A percentile compares a stretch with the other conserved stretches of the same genome.
Conservation (phyloP, 345 rosid genomes). For the Acer yangbiense region DNA sequence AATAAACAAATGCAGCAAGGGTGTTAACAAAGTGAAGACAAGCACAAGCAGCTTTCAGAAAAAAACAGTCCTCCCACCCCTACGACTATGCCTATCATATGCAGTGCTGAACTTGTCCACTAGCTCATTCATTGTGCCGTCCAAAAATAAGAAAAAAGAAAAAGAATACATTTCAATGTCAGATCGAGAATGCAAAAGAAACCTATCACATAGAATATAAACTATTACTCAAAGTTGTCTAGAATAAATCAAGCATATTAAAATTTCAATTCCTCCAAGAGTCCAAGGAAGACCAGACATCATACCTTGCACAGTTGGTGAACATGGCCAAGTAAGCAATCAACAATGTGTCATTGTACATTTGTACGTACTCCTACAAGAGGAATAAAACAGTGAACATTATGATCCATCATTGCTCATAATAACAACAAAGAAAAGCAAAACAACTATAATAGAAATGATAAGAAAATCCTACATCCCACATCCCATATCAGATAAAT, state of each 20-base stretch:
- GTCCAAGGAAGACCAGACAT: background rate
- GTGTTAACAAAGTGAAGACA: slow-evolving; percentile 5
- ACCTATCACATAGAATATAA: background rate
- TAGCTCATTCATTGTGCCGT: slow-evolving; percentile 92
- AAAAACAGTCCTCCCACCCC: slow-evolving; percentile 89
- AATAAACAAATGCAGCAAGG: slow-evolving; percentile 11
- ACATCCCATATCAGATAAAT: too few species aligned
- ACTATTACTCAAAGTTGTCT: background rate
- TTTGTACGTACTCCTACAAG: slow-evolving; percentile 74
- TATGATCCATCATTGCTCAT: too few species aligned
- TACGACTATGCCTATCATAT: slow-evolving; percentile 82
- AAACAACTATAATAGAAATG: too few species aligned
- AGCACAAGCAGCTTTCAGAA: slow-evolving; percentile 41
- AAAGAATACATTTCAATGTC: background rate
- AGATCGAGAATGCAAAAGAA: background rate
- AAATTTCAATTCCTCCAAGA: background rate
- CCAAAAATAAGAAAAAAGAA: background rate
- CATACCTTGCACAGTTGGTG: slow-evolving; percentile 91
- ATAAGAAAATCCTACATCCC: too few species aligned
- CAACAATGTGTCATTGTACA: slow-evolving; percentile 69
- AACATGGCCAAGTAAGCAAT: slow-evolving; percentile 87
- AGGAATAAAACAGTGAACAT: background rate
- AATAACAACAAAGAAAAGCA: too few species aligned
- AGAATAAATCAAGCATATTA: background rate
- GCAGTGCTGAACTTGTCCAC: slow-evolving; percentile 97